phyloP scores from a whole-genome alignment of 495 filamentous ascomycete species.

The Aspergillus heteromorphus region DNA sequence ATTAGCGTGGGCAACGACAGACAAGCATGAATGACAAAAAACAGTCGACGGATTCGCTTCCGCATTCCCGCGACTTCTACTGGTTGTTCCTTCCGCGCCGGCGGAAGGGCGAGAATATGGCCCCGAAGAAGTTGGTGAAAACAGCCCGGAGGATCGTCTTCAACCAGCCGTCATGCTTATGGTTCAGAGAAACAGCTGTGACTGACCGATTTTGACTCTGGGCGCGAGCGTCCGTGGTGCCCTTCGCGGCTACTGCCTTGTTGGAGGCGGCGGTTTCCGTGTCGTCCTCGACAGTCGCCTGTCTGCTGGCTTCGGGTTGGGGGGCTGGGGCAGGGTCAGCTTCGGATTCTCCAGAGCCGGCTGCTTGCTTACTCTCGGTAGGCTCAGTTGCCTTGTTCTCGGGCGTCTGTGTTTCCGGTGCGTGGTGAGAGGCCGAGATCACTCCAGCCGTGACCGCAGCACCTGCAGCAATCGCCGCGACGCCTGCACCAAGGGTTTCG shows the following conservation, averaged over 20 bases:
- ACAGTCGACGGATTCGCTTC: too few species aligned
- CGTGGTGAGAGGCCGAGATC: conserved; percentile 14
- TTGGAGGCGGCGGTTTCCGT: background rate
- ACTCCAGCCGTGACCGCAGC: conserved; percentile 18
- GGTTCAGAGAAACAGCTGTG: conserved; percentile 40
- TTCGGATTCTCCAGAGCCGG: conserved; percentile 15
- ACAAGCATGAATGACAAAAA: conserved; percentile 8
- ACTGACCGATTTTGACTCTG: conserved; percentile 43
- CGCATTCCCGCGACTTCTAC: conserved; percentile 23
- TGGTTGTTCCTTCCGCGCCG: conserved; percentile 29
- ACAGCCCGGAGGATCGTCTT: conserved; percentile 39
- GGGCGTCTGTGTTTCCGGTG: conserved; percentile 15
- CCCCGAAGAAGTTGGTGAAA: conserved; percentile 38
- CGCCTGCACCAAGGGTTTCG: conserved; percentile 23
- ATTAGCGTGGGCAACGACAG: conserved; percentile 22
- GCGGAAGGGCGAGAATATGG: conserved; percentile 39
- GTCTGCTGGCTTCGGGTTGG: conserved; percentile 21
- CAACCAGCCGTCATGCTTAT: conserved; percentile 40
- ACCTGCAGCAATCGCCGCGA: conserved; percentile 22
- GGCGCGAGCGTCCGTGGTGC: conserved; percentile 35
- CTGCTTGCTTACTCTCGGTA: conserved; percentile 7
- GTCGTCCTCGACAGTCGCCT: background rate
- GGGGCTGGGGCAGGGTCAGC: conserved; percentile 37
- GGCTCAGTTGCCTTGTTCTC: conserved; percentile 19
- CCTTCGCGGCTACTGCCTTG: conserved; percentile 19